Conservation (phyloP, 805 yeast genomes). For the Komagataella populi region DNA sequence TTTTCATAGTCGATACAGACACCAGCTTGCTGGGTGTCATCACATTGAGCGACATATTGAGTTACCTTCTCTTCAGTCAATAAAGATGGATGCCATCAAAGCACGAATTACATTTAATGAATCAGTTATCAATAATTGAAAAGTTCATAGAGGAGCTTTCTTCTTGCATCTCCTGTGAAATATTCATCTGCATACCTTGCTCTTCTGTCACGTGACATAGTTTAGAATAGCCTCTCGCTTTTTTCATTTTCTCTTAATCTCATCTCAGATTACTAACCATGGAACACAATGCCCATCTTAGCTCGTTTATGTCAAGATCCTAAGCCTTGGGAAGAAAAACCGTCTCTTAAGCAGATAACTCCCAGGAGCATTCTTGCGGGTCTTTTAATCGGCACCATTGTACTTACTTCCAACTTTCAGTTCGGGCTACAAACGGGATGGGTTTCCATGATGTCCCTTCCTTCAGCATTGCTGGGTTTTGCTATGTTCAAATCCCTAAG, state of each 20-base stretch:
- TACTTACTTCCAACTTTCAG: constrained; percentile 82
- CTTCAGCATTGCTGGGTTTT: constrained; percentile 81
- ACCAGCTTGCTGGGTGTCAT: constrained; percentile 74
- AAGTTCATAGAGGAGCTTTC: not conserved
- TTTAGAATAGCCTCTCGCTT: not conserved
- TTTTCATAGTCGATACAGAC: constrained; percentile 80
- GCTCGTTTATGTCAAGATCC: not conserved
- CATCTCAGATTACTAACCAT: not conserved
- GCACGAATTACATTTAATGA: not conserved
- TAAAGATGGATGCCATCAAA: not conserved
- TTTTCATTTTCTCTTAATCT: not conserved
- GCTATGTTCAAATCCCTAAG: constrained; percentile 59
- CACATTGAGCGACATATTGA: constrained; percentile 81
- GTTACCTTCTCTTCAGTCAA: constrained; percentile 57
- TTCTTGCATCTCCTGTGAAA: not conserved
- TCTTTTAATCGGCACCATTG: constrained; percentile 71
- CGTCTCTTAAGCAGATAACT: constrained; percentile 52
- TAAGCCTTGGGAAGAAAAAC: constrained; percentile 31
- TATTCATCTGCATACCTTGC: not conserved
- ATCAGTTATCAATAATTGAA: not conserved
- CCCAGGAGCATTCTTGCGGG: constrained; percentile 66
- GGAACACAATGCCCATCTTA: constrained; percentile 1
- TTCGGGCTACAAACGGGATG: constrained; percentile 97
- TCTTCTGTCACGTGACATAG: not conserved
- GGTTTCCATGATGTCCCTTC: constrained; percentile 98